These are phyloP conservation scores for Orychophragmus violaceus DNA, from an alignment of 345 rosid genomes.

Conservation along the genomic window DNA sequence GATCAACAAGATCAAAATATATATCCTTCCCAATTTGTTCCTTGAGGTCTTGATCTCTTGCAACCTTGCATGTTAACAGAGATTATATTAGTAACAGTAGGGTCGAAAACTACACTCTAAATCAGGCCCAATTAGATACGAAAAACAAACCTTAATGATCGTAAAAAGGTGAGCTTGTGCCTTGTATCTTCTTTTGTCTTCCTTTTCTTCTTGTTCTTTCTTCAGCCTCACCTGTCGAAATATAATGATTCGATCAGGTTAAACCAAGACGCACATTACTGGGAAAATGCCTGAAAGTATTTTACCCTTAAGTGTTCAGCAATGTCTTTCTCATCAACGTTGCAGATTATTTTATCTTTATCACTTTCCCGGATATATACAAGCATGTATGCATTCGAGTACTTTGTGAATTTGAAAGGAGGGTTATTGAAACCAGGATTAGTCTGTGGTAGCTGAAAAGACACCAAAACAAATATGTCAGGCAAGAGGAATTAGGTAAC, in stretches of 20 bases:
- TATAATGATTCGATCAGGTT: constrained; percentile 3
- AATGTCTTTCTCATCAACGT: constrained; percentile 96
- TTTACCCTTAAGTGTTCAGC: constrained; percentile 92
- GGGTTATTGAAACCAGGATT: constrained; percentile 94
- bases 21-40: constrained; percentile 90
- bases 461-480: constrained; percentile 27
- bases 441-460: constrained; percentile 69
- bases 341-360: constrained; percentile 91
- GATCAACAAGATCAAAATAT: constrained; percentile 94
- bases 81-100: constrained; percentile 6
- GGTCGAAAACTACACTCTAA: constrained; percentile 5
- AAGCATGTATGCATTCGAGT: constrained; percentile 98
- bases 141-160: constrained; percentile 57
- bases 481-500: constrained; percentile 1
- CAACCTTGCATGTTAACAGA: constrained; percentile 47
- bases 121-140: not conserved
- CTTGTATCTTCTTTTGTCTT: constrained; percentile 78
- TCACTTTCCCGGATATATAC: constrained; percentile 96
- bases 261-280: constrained; percentile 4
- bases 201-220: constrained; percentile 96
- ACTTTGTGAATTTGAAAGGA: constrained; percentile 85
- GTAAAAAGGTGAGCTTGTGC: constrained; percentile 93
- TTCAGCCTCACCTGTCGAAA: constrained; percentile 72
- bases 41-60: constrained; percentile 76
- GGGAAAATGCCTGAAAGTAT: constrained; percentile 2